These are phyloP conservation scores for Eucalyptus marginata DNA, from an alignment of 345 rosid genomes.

Conservation along the genomic window DNA sequence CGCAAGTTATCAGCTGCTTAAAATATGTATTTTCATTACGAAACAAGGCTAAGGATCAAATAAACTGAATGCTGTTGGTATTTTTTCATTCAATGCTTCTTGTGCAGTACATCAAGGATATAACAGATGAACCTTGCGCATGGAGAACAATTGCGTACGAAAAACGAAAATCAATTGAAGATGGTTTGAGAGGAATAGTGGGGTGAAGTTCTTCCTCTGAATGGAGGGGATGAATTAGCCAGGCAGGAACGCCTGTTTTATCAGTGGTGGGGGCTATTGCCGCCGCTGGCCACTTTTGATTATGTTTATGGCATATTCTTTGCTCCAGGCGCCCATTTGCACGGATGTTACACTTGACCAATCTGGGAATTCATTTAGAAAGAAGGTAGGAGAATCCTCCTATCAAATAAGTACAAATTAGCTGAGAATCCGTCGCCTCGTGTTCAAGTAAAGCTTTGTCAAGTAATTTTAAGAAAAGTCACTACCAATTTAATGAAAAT, in stretches of 20 bases:
- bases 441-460: not conserved
- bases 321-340: not conserved
- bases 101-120: not conserved
- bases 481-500: not conserved
- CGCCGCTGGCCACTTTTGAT: not conserved
- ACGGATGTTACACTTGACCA: not conserved
- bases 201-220: not conserved
- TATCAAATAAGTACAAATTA: not conserved
- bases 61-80: not conserved
- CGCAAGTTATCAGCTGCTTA: rapidly evolving
- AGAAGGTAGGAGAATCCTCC: not conserved
- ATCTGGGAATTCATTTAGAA: not conserved
- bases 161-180: not conserved
- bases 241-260: not conserved
- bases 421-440: not conserved
- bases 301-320: not conserved
- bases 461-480: not conserved
- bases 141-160: not conserved
- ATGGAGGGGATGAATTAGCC: not conserved
- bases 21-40: not conserved
- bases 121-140: not conserved
- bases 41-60: not conserved
- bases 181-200: not conserved
- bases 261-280: not conserved
- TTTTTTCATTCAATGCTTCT: not conserved